Evolutionary conservation across 768 basidiomycete genomes (phyloP), one percentile per base, ranked within the genome.

Genomic region (Tricholoma sp.): DNA sequence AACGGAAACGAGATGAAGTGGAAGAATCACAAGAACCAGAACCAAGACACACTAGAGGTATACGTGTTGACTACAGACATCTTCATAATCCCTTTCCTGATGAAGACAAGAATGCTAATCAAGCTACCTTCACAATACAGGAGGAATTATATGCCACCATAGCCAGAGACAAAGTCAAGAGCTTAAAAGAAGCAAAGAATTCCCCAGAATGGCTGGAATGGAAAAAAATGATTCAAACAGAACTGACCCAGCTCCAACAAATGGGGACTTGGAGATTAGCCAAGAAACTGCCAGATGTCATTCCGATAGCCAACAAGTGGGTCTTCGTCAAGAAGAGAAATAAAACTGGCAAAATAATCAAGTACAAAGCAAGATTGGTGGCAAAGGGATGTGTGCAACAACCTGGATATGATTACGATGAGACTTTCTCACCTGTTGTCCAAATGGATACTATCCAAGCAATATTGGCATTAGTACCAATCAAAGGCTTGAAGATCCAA

Each of bases 281-380:
- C n/a, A n/a, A n/a, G 1, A 17, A n/a, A 10, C 69, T 65, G 0
- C 2, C 50, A 4, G 55, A 54, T 6, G 1, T 52, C 3, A 65
- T 63, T 2, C 50, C 61, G 0, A 48, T 72, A 0, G 57, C 53
- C 0, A 63, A 58, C 6, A 63, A 63, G 53, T 68, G 67, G 67
- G 62, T 68, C 8, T 74, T 70, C 57, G 56, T 54, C 24, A 45
- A 57, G 9, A 77, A 77, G 56, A 2, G n/a, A 17, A 17, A 18
- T n/a, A n/a, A n/a, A n/a, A n/a, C n/a, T n/a, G n/a, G n/a, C n/a
- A n/a, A n/a, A n/a, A n/a, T n/a, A n/a, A n/a, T n/a, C n/a, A n/a
- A n/a, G n/a, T n/a, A n/a, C n/a, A n/a, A n/a, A n/a, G n/a, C n/a
- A n/a, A n/a, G n/a, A n/a, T n/a, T n/a, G n/a, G n/a, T n/a, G n/a